Percentiles rank a stretch among this genome's conserved stretches.
phyloP scores from a whole-genome alignment of 2,329 filamentous ascomycete genomes.

The Chrysosporium queenslandicum region DNA sequence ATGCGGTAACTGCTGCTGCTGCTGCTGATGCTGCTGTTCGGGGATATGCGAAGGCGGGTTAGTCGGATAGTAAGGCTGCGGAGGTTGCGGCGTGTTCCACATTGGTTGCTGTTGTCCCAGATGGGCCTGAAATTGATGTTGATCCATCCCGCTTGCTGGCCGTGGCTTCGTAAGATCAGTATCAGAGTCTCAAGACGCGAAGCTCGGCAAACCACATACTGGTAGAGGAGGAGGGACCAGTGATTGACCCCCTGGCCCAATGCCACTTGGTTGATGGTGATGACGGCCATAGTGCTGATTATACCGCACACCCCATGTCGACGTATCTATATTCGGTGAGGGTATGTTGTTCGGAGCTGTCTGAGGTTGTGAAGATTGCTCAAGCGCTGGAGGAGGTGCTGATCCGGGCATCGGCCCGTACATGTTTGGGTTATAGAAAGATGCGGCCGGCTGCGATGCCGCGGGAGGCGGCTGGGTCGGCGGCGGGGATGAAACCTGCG shows the following conservation, averaged over 20 bases:
- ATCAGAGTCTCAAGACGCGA: background rate
- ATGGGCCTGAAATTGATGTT: constrained; percentile 18
- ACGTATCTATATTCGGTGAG: constrained; percentile 24
- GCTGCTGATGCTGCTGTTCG: constrained; percentile 15
- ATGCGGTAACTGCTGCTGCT: background rate
- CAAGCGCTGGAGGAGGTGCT: constrained; percentile 13
- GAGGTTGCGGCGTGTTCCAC: constrained; percentile 11
- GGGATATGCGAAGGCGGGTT: constrained; percentile 4
- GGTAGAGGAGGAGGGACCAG: constrained; percentile 29
- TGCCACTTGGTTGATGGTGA: constrained; percentile 14
- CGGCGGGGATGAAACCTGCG: constrained; percentile 17
- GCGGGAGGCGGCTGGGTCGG: constrained; percentile 19
- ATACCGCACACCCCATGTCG: constrained; percentile 37
- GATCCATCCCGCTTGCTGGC: constrained; percentile 26
- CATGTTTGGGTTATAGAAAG: constrained; percentile 27
- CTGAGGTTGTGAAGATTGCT: constrained; percentile 16
- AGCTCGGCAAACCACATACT: constrained; percentile 20
- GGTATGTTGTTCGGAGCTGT: constrained; percentile 4
- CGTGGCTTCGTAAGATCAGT: constrained; percentile 25
- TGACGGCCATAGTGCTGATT: constrained; percentile 21
- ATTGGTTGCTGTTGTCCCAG: constrained; percentile 15
- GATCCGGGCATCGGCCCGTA: constrained; percentile 29
- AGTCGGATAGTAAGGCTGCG: constrained; percentile 15
- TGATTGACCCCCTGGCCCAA: constrained; percentile 15
- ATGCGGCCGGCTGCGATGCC: constrained; percentile 18